These are phyloP conservation scores for Coemansia sp. DNA, from an alignment of 192 early-diverging fungal genomes.

Conservation along the genomic window DNA sequence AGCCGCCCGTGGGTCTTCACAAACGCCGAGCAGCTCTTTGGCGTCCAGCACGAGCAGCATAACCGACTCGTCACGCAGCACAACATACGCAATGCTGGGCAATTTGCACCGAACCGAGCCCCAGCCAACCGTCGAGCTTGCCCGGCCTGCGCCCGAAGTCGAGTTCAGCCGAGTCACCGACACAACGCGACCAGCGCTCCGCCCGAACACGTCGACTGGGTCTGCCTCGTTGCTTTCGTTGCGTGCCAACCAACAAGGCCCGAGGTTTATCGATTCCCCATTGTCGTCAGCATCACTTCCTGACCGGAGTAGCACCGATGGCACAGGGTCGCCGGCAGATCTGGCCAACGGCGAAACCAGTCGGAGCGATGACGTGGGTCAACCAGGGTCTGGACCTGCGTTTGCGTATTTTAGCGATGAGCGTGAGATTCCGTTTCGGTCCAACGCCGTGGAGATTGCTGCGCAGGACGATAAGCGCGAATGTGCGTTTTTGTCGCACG, in stretches of 20 bases:
- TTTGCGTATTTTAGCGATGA: constrained; percentile 33
- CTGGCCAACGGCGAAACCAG: neutral
- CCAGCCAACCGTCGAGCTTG: constrained; percentile 41
- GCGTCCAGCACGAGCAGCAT: constrained; percentile 16
- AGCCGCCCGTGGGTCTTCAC: constrained; percentile 11
- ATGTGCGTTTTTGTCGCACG: constrained; percentile 42
- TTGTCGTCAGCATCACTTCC: constrained; percentile 5
- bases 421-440: constrained; percentile 38
- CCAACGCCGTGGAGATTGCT: constrained; percentile 50
- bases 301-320: neutral
- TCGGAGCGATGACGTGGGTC: neutral
- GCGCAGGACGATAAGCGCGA: constrained; percentile 50
- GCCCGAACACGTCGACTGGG: constrained; percentile 5
- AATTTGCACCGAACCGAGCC: constrained; percentile 25
- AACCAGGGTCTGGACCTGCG: neutral
- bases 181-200: constrained; percentile 13
- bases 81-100: constrained; percentile 28
- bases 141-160: constrained; percentile 47
- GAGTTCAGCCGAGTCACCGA: constrained; percentile 38
- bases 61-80: constrained; percentile 11
- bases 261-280: constrained; percentile 2
- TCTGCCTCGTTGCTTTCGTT: constrained; percentile 43
- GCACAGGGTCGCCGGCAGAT: neutral
- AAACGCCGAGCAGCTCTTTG: constrained; percentile 2
- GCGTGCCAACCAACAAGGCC: constrained; percentile 33